Base-by-base conservation (phyloP, 2,329 filamentous ascomycete genomes). In the Clonostachys byssicola region DNA sequence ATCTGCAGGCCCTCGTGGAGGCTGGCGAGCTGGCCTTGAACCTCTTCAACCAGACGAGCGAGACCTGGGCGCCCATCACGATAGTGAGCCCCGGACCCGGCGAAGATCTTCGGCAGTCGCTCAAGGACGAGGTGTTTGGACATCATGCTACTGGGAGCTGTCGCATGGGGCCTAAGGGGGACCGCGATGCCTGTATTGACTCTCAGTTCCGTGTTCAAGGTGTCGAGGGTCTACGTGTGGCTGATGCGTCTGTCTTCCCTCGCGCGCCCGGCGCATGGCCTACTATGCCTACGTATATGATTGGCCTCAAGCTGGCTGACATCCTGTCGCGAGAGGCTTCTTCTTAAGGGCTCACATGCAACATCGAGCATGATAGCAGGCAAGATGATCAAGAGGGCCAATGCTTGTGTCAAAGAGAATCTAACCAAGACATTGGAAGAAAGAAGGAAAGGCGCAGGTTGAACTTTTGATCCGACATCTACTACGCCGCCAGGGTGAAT, bases 181-280 rank as follows among this genome's bases (percentile, higher is more conserved):
- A 84, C 56, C 59, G 60, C 1, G 70, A 70, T 56, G 77, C 77
- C 10, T 79, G 83, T 4, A 10, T 84, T 43, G 77, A 85, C 56
- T 68, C 67, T 0, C 63, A 74, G 45, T 81, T 83, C 59, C 66
- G 71, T 16, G 80, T 85, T 5, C 66, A 73, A n/a, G 78, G 78
- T 2, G 72, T 80, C 0, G 59, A 68, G 2, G 71, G 73, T 0
- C 62, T 85, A 44, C 66, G 81, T 6, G 80, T 83, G 6, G 80
- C 84, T 3, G 81, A 85, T 64, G 80, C 77, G 0, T 75, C 70
- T 14, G 66, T 75, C 6, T 83, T 78, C 49, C 77, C 79, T 3
- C 67, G 65, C 47, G 75, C 60, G 16, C 62, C 63, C 1, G 79
- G 78, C 6, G 71, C 70, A 7, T 81, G 74, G 54, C 70, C 73